Base-by-base conservation (phyloP, 768 basidiomycete genomes). In the Boletus speciosus region DNA sequence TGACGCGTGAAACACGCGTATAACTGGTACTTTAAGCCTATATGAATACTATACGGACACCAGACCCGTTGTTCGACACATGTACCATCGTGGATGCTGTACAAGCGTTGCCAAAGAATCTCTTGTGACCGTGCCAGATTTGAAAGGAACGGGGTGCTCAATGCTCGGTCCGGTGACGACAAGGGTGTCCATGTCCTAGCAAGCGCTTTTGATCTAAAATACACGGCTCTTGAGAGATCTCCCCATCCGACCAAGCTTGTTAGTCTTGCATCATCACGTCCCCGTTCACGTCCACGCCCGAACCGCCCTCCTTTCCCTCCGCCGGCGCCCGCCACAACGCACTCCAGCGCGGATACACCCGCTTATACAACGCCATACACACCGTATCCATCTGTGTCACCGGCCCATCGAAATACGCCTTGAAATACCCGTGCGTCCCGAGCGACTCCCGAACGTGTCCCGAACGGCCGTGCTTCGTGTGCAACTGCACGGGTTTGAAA, bases 391-490 rank as follows among this genome's bases (percentile, higher is more conserved):
- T 96, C 76, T 94, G 93, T 66, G 81, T 88, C 62, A 98, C 85
- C 21, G 89, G 91, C 14, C 90, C 92, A 66, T 97, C 94, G 71
- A 94, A 93, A 69, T 91, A 82, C 16, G 93, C 95, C 76, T 98
- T 98, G 81, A 94, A 93, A 73, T 98, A 93, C 31, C 96, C 97
- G 66, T 99, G 96, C 31, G 94, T 98, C 44, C 96, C 96, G 16
- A 99, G 84, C 9, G 92, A 88, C 72, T 94, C 95, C 45, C 78
- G 79, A 61, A 95, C 90, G 71, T 99, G 94, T 2, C 96, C 97
- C 25, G 78, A 79, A 21, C 92, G 81, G 10, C 96, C 95, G 56
- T 87, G 81, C 72, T 98, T 99, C 4, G 94, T 98, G 69, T 93
- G 81, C 52, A 98, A 76, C 66, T 96, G 92, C 55, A 98, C 85